Conservation (phyloP, 2,329 filamentous ascomycete species). For the Neofusicoccum parvum region DNA sequence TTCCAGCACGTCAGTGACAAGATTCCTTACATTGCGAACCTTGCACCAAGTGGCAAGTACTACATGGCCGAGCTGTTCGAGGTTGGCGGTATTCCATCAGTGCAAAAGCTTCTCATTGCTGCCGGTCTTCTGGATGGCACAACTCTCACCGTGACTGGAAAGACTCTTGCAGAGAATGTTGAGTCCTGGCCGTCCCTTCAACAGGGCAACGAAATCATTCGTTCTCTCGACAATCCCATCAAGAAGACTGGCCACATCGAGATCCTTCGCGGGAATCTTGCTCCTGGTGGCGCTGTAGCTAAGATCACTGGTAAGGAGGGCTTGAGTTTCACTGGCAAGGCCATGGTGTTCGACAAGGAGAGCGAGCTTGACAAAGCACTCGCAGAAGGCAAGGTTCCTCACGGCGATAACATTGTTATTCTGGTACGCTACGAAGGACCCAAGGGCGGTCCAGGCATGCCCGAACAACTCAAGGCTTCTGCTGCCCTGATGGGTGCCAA, state of each 20-base stretch:
- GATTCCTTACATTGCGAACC: conserved; percentile 82
- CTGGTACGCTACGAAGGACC: conserved; percentile 94
- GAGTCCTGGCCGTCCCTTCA: conserved; percentile 74
- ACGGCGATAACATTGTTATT: conserved; percentile 80
- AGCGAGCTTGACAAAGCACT: conserved; percentile 75
- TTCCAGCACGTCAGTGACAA: conserved; percentile 79
- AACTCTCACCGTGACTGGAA: conserved; percentile 81
- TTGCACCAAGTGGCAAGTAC: conserved; percentile 81
- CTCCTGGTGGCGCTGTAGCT: conserved; percentile 85
- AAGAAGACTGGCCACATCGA: conserved; percentile 86
- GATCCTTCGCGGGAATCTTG: conserved; percentile 83
- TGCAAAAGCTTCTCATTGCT: conserved; percentile 83
- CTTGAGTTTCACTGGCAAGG: conserved; percentile 75
- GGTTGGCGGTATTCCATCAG: conserved; percentile 80
- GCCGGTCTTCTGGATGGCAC: conserved; percentile 73
- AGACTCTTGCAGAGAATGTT: conserved; percentile 81
- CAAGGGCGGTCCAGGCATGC: conserved; percentile 93
- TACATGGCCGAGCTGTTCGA: conserved; percentile 87
- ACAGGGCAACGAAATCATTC: conserved; percentile 80
- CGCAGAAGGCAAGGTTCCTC: conserved; percentile 68
- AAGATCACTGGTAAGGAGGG: conserved; percentile 98
- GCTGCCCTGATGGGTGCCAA: conserved; percentile 93
- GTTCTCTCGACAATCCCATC: conserved; percentile 78
- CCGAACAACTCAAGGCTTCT: conserved; percentile 85
- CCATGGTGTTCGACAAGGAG: conserved; percentile 86